Evolutionary conservation across 139 green algal genomes (phyloP), one percentile per base, ranked within the genome.

Genomic region (Cymbomonas tetramitiformis): DNA sequence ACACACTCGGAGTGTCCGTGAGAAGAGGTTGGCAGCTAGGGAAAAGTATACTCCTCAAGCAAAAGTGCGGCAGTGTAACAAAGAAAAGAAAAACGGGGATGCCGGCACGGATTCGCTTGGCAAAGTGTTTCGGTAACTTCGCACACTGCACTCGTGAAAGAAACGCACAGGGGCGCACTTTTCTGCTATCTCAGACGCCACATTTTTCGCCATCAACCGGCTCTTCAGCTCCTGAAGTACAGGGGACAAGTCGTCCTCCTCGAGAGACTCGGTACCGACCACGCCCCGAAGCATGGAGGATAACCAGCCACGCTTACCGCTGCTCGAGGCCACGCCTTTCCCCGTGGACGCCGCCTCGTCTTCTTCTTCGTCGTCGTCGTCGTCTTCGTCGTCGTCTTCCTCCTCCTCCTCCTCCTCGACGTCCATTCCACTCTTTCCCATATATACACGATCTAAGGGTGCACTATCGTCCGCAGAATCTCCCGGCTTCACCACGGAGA

Each of bases 151-250:
- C 54, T 75, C 10, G 48, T 41, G 0, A 70, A 71, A 39, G 94
- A 85, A n/a, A 79, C 76, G 39, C 70, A 84, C 58, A 92, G n/a
- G n/a, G n/a, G n/a, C n/a, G n/a, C n/a, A 73, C 78, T 93, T 86
- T 30, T 77, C 70, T 3, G 90, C 90, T 53, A 98, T 95, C 56
- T 88, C 83, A 70, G 95, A 79, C 12, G 91, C 92, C 47, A 98
- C 91, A 67, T 98, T 98, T 34, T 89, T 80, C 62, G 93, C 83
- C 84, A 97, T 94, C 4, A 98, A 79, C 63, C 85, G 86, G 41
- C 68, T 62, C 72, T 95, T 95, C 64, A 98, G 85, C 21, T 79
- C 73, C 19, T 72, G 72, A 40, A 98, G 73, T 19, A 83, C 81
- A 6, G 82, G 79, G 31, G 69, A 69, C 39, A 98, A 70, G 68